Base-by-base conservation (phyloP, 495 filamentous ascomycete genomes). In the Wilcoxina mikolae region DNA sequence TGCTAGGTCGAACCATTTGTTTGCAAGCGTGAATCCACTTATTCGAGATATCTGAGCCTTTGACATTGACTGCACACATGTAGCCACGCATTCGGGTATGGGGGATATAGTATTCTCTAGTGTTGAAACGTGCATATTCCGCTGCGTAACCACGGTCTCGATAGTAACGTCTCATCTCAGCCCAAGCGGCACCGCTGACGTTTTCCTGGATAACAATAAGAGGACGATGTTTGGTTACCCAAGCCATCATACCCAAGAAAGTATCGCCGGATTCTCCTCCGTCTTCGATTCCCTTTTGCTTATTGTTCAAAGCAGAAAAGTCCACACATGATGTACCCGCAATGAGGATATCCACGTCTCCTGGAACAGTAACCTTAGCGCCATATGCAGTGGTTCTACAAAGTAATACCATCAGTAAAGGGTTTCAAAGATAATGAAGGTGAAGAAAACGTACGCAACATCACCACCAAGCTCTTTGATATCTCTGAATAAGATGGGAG, bases 311-410 rank as follows among this genome's bases (percentile, higher is more conserved):
- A 3, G 54, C 52, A 0, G 79, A 82, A 53, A 82, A 86, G 62
- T 93, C 87, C 10, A 87, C 81, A 59, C 87, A 94, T 3, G 82
- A 79, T 54, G 81, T 84, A 0, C 87, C 87, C 9, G 81, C 80
- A 42, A 91, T 72, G 5, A 94, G 67, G 22, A 94, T 65, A 58
- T 91, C 85, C 17, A 77, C 62, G 4, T 77, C 64, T 0, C 66
- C 64, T 1, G 85, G 85, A 3, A 94, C 74, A 5, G 65, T 45
- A 10, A 70, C 72, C 27, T 69, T 63, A 3, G 76, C 72, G 26
- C 87, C 87, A 57, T 83, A 82, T 3, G 83, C 83, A 0, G 86
- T 91, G 28, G 76, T 80, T 3, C 82, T 84, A 46, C 45, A 2
- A 22, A 15, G 31, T 52, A 22, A 55, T 24, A 60, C 31, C 11